These are phyloP conservation scores for Aspergillus ochraceus DNA, from an alignment of 2,329 filamentous ascomycete species.

Conservation along the genomic window DNA sequence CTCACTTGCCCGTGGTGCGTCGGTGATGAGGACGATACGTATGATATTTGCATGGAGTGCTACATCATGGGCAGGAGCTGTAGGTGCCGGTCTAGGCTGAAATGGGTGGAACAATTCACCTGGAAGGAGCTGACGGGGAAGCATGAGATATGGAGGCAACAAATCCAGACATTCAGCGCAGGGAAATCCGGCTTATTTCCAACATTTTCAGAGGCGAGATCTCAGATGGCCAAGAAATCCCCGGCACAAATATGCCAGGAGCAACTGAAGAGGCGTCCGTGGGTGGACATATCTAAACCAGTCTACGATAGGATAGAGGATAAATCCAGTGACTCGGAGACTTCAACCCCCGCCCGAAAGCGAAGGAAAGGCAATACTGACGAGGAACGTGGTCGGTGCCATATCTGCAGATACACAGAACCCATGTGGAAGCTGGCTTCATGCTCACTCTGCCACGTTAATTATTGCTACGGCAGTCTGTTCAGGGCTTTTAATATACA, in stretches of 20 bases:
- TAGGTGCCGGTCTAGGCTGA: conserved; percentile 77
- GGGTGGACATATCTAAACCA: conserved; percentile 74
- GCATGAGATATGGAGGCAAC: conserved; percentile 79
- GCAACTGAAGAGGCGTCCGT: conserved; percentile 76
- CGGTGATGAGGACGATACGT: conserved; percentile 76
- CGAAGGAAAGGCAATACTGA: conserved; percentile 57
- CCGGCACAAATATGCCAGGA: conserved; percentile 93
- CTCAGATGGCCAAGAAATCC: conserved; percentile 69
- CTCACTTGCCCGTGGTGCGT: conserved; percentile 87
- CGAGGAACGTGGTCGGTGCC: conserved; percentile 63
- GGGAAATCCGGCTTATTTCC: conserved; percentile 63
- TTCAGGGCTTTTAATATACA: conserved; percentile 89
- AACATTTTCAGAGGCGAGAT: conserved; percentile 65
- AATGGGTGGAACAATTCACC: conserved; percentile 90
- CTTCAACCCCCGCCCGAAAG: conserved; percentile 62
- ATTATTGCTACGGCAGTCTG: conserved; percentile 90
- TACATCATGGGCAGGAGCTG: conserved; percentile 97
- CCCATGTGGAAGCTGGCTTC: conserved; percentile 80
- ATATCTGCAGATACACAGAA: conserved; percentile 79
- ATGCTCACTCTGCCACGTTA: conserved; percentile 72
- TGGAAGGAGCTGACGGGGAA: conserved; percentile 76
- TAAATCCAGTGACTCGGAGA: conserved; percentile 53
- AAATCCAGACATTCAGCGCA: conserved; percentile 73
- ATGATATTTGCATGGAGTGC: conserved; percentile 97
- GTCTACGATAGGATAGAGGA: conserved; percentile 32